Evolutionary conservation across 1,284 basidiomycete species (phyloP).

Genomic region (Cystobasidium pallidum): DNA sequence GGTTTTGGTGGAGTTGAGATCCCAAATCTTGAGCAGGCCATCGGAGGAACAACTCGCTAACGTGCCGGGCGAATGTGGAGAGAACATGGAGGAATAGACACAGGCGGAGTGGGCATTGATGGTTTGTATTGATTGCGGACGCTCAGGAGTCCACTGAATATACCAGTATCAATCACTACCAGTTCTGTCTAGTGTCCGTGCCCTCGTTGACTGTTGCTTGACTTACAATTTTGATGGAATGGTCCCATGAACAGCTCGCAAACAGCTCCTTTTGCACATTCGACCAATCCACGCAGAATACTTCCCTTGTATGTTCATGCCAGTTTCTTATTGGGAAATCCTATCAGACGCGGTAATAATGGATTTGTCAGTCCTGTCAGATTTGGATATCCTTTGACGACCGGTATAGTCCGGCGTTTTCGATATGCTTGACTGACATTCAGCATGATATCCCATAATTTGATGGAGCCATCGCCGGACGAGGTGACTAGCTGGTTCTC

Average conservation of each 20-base stretch:
- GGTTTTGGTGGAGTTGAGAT: constrained; percentile 59
- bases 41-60: constrained; percentile 83
- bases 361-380: neutral
- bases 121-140: constrained; percentile 73
- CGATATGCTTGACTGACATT: constrained; percentile 65
- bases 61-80: constrained; percentile 81
- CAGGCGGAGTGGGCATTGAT: constrained; percentile 80
- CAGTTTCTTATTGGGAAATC: constrained; percentile 86
- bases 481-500: constrained; percentile 90
- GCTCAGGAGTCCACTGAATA: constrained; percentile 80
- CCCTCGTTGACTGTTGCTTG: neutral
- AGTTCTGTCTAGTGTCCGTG: neutral
- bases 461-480: constrained; percentile 88
- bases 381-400: no score
- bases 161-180: neutral
- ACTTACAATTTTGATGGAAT: constrained; percentile 79
- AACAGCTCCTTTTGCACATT: constrained; percentile 91
- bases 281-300: constrained; percentile 96
- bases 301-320: constrained; percentile 91
- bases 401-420: constrained; percentile 1
- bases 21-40: constrained; percentile 78
- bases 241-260: constrained; percentile 89
- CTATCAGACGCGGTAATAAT: constrained; percentile 60
- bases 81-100: constrained; percentile 87
- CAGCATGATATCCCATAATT: constrained; percentile 86